These are phyloP conservation scores for Austroboletus eburneus DNA, from an alignment of 768 basidiomycete genomes.

Conservation along the genomic window DNA sequence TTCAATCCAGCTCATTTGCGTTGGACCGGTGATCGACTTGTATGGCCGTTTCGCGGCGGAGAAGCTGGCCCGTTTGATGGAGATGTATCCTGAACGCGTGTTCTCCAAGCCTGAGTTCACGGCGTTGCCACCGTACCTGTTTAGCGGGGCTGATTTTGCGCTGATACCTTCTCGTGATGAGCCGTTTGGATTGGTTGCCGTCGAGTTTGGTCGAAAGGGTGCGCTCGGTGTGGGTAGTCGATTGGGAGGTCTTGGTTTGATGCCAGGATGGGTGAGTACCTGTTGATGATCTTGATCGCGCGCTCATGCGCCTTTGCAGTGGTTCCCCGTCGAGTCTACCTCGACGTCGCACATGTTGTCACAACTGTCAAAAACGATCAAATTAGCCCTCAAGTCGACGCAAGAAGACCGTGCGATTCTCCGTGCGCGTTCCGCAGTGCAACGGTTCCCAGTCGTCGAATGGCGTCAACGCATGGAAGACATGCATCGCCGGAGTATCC, in stretches of 20 bases:
- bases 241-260: conserved; percentile 89
- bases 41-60: conserved; percentile 95
- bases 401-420: conserved; percentile 90
- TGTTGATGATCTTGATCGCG: too few relatives aligned
- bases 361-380: conserved; percentile 91
- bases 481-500: conserved; percentile 85
- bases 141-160: conserved; percentile 94
- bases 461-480: conserved; percentile 97
- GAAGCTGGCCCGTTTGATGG: conserved; percentile 89
- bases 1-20: conserved; percentile 80
- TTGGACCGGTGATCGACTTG: conserved; percentile 93
- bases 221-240: conserved; percentile 94
- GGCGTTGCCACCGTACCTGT: conserved; percentile 86
- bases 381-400: conserved; percentile 86
- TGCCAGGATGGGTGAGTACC: conserved; percentile 95
- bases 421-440: conserved; percentile 89
- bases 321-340: conserved; percentile 95
- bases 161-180: conserved; percentile 95
- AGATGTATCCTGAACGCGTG: conserved; percentile 90
- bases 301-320: conserved; percentile 49
- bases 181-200: conserved; percentile 92
- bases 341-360: conserved; percentile 94
- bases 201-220: conserved; percentile 95
- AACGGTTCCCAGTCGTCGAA: conserved; percentile 96
- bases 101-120: conserved; percentile 98